Conservation (phyloP, 306 rosid species). For the Ochetophila trinervis region DNA sequence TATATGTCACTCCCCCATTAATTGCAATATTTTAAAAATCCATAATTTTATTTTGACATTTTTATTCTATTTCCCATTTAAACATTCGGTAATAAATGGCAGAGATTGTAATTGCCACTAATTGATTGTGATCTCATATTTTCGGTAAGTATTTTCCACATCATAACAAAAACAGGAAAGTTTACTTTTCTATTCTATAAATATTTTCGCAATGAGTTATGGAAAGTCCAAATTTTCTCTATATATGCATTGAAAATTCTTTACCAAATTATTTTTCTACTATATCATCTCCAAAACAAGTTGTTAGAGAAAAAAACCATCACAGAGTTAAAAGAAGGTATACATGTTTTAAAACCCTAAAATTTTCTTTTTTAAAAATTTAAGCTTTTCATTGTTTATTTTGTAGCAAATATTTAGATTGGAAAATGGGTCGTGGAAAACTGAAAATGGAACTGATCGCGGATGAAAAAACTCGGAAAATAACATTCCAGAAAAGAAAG, state of each 20-base stretch:
- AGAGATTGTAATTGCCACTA: not conserved
- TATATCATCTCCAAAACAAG: too few relatives aligned
- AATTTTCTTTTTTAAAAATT: too few relatives aligned
- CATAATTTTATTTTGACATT: too few relatives aligned
- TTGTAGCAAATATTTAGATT: too few relatives aligned
- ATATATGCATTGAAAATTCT: too few relatives aligned
- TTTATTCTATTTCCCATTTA: too few relatives aligned
- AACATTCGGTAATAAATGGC: not conserved
- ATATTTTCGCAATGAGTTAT: not conserved
- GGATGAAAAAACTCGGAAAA: slow-evolving; percentile 21
- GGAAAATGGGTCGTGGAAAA: slow-evolving; percentile 30
- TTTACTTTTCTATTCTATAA: not conserved
- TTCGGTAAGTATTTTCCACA: not conserved
- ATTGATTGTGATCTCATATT: not conserved
- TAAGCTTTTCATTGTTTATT: too few relatives aligned
- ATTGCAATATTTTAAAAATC: too few relatives aligned
- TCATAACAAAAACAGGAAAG: not conserved
- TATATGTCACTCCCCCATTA: not conserved
- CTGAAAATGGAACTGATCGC: slow-evolving; percentile 24
- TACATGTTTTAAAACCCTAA: too few relatives aligned
- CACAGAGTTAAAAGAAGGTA: too few relatives aligned
- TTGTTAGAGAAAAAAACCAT: too few relatives aligned
- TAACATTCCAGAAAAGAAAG: slow-evolving; percentile 31
- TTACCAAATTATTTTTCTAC: too few relatives aligned
- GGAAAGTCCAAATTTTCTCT: not conserved